Conservation (phyloP, 2,329 filamentous ascomycete genomes). For the Penicillium janthinellum region DNA sequence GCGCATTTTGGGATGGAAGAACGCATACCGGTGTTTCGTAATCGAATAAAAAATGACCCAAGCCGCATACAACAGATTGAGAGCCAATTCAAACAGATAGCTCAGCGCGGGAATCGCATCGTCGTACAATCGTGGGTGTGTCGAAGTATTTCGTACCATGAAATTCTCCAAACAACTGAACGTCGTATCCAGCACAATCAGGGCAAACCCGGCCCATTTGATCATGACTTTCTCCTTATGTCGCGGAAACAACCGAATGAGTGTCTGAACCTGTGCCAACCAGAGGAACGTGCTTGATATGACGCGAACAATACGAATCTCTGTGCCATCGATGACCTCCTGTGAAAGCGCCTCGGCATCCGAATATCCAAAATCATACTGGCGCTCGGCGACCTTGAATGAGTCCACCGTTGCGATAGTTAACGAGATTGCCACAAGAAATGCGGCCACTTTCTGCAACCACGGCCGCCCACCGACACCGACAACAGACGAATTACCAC, state of each 20-base stretch:
- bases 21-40: slow-evolving; percentile 89
- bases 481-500: slow-evolving; percentile 66
- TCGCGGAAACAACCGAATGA: slow-evolving; percentile 92
- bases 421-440: slow-evolving; percentile 74
- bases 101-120: slow-evolving; percentile 89
- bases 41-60: slow-evolving; percentile 93
- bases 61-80: slow-evolving; percentile 84
- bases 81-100: slow-evolving; percentile 84
- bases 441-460: slow-evolving; percentile 75
- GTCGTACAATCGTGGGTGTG: slow-evolving; percentile 72
- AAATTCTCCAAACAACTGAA: slow-evolving; percentile 95
- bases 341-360: slow-evolving; percentile 75
- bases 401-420: slow-evolving; percentile 93
- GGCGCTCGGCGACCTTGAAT: slow-evolving; percentile 77
- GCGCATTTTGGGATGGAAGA: slow-evolving; percentile 86
- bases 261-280: slow-evolving; percentile 94
- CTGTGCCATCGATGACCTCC: slow-evolving; percentile 77
- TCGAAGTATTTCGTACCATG: slow-evolving; percentile 50
- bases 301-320: slow-evolving; percentile 86
- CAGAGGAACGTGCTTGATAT: slow-evolving; percentile 96
- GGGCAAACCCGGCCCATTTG: slow-evolving; percentile 95
- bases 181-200: slow-evolving; percentile 86
- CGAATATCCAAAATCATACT: slow-evolving; percentile 78
- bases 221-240: slow-evolving; percentile 98
- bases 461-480: slow-evolving; percentile 90